Conservation (phyloP, 129 eudicot species). For the Chrysanthemum lavandulifolium region DNA sequence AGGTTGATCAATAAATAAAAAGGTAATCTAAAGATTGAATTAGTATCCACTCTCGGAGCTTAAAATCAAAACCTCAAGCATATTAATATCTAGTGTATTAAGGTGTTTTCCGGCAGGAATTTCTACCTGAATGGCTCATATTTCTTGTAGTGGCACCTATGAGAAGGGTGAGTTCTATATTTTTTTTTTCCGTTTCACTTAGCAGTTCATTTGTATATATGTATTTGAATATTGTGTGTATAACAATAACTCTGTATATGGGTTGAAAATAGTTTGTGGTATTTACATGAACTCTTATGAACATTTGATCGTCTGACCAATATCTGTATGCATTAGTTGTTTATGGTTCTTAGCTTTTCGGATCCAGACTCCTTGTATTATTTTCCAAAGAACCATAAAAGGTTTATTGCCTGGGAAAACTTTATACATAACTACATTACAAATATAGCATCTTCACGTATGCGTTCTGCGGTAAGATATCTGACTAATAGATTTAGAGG, state of each 20-base stretch:
- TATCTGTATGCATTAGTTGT: too few species aligned
- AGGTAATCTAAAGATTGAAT: too few species aligned
- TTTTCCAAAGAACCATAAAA: too few species aligned
- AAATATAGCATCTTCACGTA: too few species aligned
- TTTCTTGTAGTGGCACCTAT: background rate
- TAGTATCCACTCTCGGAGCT: constrained; percentile 4
- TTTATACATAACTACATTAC: too few species aligned
- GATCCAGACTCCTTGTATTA: too few species aligned
- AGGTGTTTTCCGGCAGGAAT: background rate
- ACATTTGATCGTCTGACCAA: too few species aligned
- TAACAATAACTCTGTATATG: constrained; percentile 2
- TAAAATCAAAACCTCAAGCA: constrained; percentile 2
- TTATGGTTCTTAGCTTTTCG: too few species aligned
- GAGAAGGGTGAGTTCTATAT: constrained; percentile 20
- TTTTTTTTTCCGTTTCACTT: too few species aligned
- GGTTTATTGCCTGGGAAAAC: too few species aligned
- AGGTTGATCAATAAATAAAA: background rate
- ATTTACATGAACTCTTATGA: background rate
- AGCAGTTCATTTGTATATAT: background rate
- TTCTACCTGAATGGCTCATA: background rate
- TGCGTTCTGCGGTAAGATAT: too few species aligned
- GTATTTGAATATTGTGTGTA: background rate
- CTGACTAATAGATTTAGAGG: too few species aligned
- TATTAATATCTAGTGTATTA: constrained; percentile 4
- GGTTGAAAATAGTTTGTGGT: background rate